These are phyloP conservation scores for Aphelidium insulamus DNA, from an alignment of 371 early-diverging fungal species.

Conservation along the genomic window DNA sequence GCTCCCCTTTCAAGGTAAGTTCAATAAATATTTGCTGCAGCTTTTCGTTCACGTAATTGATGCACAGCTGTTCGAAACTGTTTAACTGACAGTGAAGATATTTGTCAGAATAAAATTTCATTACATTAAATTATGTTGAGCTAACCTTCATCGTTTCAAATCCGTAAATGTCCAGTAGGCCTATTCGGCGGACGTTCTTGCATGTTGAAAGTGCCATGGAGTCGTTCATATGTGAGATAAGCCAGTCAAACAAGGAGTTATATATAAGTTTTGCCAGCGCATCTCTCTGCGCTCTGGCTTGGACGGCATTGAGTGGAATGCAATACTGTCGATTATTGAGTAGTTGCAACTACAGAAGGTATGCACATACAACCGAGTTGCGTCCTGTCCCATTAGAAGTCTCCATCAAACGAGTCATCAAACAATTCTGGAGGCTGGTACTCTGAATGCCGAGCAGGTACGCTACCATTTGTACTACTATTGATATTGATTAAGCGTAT, in stretches of 20 bases:
- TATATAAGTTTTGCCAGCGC: constrained; percentile 67
- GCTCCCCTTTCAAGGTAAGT: constrained; percentile 89
- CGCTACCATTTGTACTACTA: constrained; percentile 48
- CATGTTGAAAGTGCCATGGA: constrained; percentile 45
- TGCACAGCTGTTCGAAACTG: constrained; percentile 99
- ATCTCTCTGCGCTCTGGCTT: constrained; percentile 59
- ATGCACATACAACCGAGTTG: constrained; percentile 1
- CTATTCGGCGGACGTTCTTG: constrained; percentile 45
- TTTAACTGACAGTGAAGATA: constrained; percentile 88
- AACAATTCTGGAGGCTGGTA: constrained; percentile 30
- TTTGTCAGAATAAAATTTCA: too few relatives aligned
- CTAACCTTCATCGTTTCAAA: too few relatives aligned
- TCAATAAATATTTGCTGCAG: constrained; percentile 99
- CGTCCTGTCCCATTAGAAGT: constrained; percentile 59
- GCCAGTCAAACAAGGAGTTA: constrained; percentile 71
- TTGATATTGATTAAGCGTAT: background rate
- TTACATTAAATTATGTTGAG: too few relatives aligned
- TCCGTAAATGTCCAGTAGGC: constrained; percentile 91
- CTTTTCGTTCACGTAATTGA: constrained; percentile 99
- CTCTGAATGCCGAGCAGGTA: constrained; percentile 45
- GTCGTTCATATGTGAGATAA: constrained; percentile 57
- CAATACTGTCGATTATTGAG: too few relatives aligned
- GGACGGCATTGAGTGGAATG: constrained; percentile 51
- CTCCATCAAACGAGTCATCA: constrained; percentile 48
- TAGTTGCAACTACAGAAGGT: too few relatives aligned